Evolutionary conservation across 768 basidiomycete genomes (phyloP).

Genomic region (Sistotremastrum niveocremeum): DNA sequence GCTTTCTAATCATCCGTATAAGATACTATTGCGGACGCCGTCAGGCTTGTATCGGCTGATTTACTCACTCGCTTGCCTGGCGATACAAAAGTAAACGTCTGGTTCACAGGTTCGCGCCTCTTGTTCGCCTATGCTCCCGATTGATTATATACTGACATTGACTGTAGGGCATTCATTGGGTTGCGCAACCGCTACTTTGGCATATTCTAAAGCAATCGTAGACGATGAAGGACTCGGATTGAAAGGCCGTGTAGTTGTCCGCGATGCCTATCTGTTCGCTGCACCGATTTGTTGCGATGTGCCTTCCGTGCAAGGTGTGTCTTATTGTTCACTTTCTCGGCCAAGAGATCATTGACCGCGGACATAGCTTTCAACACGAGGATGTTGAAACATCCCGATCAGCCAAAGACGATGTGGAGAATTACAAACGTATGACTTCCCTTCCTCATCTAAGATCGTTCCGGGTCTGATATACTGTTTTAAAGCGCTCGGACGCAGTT

Average conservation of each 20-base stretch:
- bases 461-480: slow-evolving; percentile 1
- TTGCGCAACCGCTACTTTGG: slow-evolving; percentile 9
- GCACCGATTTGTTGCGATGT: slow-evolving; percentile 5
- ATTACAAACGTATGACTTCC: slow-evolving; percentile 5
- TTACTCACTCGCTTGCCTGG: too few species aligned
- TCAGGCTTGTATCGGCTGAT: too few species aligned
- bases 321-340: too few species aligned
- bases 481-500: slow-evolving; percentile 5
- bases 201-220: slow-evolving; percentile 6
- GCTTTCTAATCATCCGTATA: too few species aligned
- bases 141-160: too few species aligned
- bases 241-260: slow-evolving; percentile 2
- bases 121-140: too few species aligned
- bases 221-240: slow-evolving; percentile 3
- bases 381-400: slow-evolving; percentile 1
- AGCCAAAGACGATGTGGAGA: slow-evolving; percentile 7
- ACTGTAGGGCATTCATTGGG: slow-evolving; percentile 8
- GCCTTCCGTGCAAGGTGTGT: background rate
- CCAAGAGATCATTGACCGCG: too few species aligned
- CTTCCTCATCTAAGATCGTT: background rate
- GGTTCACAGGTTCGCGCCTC: too few species aligned
- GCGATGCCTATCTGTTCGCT: slow-evolving; percentile 12
- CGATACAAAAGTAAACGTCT: too few species aligned
- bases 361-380: slow-evolving; percentile 4
- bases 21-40: too few species aligned